Conservation (phyloP, 805 yeast species). For the Ogataea glucozyma region DNA sequence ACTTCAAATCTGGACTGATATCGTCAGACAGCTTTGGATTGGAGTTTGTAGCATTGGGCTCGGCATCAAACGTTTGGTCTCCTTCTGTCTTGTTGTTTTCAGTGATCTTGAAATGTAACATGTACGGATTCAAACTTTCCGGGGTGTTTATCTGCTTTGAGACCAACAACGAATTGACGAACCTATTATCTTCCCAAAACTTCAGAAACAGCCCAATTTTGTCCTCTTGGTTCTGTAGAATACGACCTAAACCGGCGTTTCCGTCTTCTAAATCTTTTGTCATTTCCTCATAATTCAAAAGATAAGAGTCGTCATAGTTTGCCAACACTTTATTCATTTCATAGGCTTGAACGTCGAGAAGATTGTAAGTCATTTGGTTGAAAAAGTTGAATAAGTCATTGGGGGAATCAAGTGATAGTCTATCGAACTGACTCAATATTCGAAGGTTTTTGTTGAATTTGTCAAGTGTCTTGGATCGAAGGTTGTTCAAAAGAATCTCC, state of each 20-base stretch:
- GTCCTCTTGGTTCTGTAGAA: slow-evolving; percentile 30
- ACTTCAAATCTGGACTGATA: slow-evolving; percentile 12
- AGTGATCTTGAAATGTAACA: slow-evolving; percentile 36
- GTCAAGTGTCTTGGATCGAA: slow-evolving; percentile 33
- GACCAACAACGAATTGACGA: slow-evolving; percentile 21
- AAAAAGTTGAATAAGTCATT: slow-evolving; percentile 36
- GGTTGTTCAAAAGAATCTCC: slow-evolving; percentile 28
- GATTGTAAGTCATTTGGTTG: slow-evolving; percentile 29
- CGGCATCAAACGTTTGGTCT: slow-evolving; percentile 8
- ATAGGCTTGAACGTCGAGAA: slow-evolving; percentile 20
- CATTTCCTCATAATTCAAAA: slow-evolving; percentile 10
- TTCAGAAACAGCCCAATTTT: slow-evolving; percentile 36
- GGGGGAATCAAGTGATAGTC: slow-evolving; percentile 32
- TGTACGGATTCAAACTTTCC: slow-evolving; percentile 25
- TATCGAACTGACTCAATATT: slow-evolving; percentile 34
- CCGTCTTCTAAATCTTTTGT: slow-evolving; percentile 23
- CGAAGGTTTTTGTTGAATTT: slow-evolving; percentile 36
- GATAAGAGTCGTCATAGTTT: neutral
- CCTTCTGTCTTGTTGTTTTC: slow-evolving; percentile 22
- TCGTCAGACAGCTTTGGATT: neutral
- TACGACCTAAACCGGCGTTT: slow-evolving; percentile 29
- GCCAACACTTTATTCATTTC: slow-evolving; percentile 9
- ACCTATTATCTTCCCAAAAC: slow-evolving; percentile 36
- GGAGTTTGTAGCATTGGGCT: neutral
- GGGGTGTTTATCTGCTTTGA: slow-evolving; percentile 20